These are phyloP conservation scores for Albugo candida DNA, from an alignment of 352 stramenopile species.

Conservation along the genomic window DNA sequence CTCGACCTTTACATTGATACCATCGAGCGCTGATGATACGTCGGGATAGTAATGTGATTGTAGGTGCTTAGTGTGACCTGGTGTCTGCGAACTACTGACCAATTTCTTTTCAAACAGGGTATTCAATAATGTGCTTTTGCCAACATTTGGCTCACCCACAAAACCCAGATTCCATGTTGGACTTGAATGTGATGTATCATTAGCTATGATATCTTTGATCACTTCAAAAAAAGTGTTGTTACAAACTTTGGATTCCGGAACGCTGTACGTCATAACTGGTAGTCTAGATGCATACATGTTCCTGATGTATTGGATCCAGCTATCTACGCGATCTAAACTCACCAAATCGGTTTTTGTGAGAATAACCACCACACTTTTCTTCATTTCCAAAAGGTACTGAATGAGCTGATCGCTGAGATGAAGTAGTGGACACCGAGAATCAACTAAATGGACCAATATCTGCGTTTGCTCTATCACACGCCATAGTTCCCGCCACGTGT, in stretches of 20 bases:
- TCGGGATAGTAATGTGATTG: slow-evolving; percentile 15
- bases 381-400: slow-evolving; percentile 44
- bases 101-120: slow-evolving; percentile 73
- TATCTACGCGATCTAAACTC: slow-evolving; percentile 25
- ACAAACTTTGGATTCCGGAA: no score
- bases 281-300: slow-evolving; percentile 6
- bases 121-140: slow-evolving; percentile 77
- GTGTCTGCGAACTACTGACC: slow-evolving; percentile 71
- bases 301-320: slow-evolving; percentile 45
- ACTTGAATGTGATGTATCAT: not conserved
- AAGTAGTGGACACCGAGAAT: slow-evolving; percentile 46
- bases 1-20: slow-evolving; percentile 56
- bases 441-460: slow-evolving; percentile 53
- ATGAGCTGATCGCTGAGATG: slow-evolving; percentile 67
- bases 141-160: slow-evolving; percentile 79
- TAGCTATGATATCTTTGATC: no score
- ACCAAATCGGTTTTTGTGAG: slow-evolving; percentile 78
- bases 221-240: no score
- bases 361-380: slow-evolving; percentile 64
- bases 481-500: slow-evolving; percentile 72
- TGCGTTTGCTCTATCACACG: slow-evolving; percentile 56
- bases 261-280: no score
- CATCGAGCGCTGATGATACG: not conserved
- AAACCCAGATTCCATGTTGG: slow-evolving; percentile 38
- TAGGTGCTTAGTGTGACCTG: slow-evolving; percentile 70